phyloP scores from a whole-genome alignment of 1,139 yeast species.

The Candida sp. region DNA sequence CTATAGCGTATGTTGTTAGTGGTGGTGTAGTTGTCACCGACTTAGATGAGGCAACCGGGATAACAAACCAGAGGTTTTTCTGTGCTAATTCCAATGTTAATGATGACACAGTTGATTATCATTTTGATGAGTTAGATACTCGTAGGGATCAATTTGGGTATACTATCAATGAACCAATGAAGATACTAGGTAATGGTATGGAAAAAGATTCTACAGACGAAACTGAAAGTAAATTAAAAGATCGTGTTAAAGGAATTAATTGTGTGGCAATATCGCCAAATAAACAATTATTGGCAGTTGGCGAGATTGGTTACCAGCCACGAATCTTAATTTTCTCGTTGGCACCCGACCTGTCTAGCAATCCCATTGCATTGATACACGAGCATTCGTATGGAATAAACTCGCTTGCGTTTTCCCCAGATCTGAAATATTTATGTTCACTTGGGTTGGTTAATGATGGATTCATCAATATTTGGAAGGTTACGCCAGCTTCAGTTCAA shows the following conservation, averaged over 20 bases:
- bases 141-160: slow-evolving; percentile 33
- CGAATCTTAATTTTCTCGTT: slow-evolving; percentile 57
- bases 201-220: slow-evolving; percentile 2
- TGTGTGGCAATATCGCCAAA: slow-evolving; percentile 57
- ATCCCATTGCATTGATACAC: slow-evolving; percentile 49
- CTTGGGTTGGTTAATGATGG: slow-evolving; percentile 68
- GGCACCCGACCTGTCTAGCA: slow-evolving; percentile 43
- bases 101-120: slow-evolving; percentile 20
- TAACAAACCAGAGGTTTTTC: slow-evolving; percentile 42
- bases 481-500: slow-evolving; percentile 16
- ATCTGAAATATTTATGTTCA: slow-evolving; percentile 52
- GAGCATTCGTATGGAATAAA: slow-evolving; percentile 67
- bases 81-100: slow-evolving; percentile 37
- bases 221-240: slow-evolving; percentile 26
- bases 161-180: slow-evolving; percentile 24
- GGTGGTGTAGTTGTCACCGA: slow-evolving; percentile 62
- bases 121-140: slow-evolving; percentile 7
- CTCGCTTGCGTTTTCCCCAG: slow-evolving; percentile 53
- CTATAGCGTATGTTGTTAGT: slow-evolving; percentile 60
- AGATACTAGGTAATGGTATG: slow-evolving; percentile 12
- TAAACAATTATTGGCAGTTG: slow-evolving; percentile 53
- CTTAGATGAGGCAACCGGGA: slow-evolving; percentile 15
- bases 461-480: slow-evolving; percentile 56
- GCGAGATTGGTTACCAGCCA: slow-evolving; percentile 68
- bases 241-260: slow-evolving; percentile 50